A percentile compares a stretch with the other conserved stretches of the same genome.
phyloP scores from a whole-genome alignment of 306 rosid genomes.

The Betula pendula region DNA sequence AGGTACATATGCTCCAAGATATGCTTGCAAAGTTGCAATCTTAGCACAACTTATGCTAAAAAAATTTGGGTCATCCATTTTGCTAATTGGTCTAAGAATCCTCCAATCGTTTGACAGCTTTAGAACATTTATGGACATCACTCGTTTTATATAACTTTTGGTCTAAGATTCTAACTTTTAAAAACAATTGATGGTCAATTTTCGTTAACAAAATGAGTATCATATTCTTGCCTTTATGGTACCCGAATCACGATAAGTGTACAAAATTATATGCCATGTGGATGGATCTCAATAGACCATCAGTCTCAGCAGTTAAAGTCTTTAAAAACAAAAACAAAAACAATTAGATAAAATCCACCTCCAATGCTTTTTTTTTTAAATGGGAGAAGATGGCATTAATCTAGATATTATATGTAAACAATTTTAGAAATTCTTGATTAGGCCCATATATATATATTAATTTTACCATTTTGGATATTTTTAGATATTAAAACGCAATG shows the following conservation, averaged over 20 bases:
- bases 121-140: slow-evolving; percentile 6
- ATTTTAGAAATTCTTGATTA: no score
- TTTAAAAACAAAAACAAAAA: no score
- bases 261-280: no score
- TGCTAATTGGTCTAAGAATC: neutral
- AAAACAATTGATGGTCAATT: neutral
- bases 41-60: neutral
- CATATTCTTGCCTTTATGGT: neutral
- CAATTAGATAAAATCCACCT: no score
- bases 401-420: no score
- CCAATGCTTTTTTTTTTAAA: no score
- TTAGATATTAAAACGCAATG: neutral
- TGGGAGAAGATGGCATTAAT: no score
- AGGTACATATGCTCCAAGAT: neutral
- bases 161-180: neutral
- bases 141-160: slow-evolving; percentile 11
- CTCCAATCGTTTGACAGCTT: neutral
- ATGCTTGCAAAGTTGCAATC: neutral
- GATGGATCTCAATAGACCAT: neutral
- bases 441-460: no score
- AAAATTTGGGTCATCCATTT: neutral
- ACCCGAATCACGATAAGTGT: no score
- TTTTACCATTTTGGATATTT: no score
- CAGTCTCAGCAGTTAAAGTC: no score
- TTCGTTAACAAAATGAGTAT: neutral